Evolutionary conservation across 2,329 filamentous ascomycete species (phyloP).

Genomic region (Diaporthe longicolla): DNA sequence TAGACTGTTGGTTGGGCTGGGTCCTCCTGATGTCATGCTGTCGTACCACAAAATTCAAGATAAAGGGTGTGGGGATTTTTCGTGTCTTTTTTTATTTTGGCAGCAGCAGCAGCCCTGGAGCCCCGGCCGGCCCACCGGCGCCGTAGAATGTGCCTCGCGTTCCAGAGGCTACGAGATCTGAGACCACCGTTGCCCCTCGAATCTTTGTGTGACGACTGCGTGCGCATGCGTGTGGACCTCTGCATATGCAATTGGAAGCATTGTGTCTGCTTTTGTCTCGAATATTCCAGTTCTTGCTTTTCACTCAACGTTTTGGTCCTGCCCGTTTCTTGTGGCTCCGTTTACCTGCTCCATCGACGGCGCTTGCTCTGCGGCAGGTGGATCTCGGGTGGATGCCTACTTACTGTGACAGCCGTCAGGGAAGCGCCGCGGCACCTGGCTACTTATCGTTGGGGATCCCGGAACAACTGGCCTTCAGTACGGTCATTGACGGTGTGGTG

Average conservation of each 20-base stretch:
- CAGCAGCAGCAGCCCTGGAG: too few relatives aligned
- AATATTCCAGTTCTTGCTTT: neutral
- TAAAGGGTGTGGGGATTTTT: neutral
- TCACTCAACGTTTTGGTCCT: neutral
- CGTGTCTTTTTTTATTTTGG: neutral
- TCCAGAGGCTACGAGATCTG: constrained; percentile 1
- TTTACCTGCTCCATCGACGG: neutral
- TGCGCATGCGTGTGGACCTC: neutral
- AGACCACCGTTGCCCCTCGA: neutral
- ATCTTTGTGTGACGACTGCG: neutral
- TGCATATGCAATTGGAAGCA: constrained; percentile 2
- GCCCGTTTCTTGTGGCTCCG: constrained; percentile 12
- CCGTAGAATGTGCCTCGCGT: neutral
- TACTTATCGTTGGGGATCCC: too few relatives aligned
- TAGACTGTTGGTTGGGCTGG: neutral
- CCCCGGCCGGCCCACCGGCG: neutral
- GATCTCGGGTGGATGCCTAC: too few relatives aligned
- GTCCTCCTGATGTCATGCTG: constrained; percentile 4
- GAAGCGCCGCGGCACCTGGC: too few relatives aligned
- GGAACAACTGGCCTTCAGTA: too few relatives aligned
- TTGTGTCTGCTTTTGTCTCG: neutral
- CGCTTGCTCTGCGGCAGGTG: neutral
- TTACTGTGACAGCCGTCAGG: too few relatives aligned
- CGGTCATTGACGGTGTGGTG: too few relatives aligned
- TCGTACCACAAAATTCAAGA: neutral